Percentiles rank a stretch among this genome's conserved stretches.
Conservation (phyloP, 164 flowering plant genomes). For the Aristolochia contorta region DNA sequence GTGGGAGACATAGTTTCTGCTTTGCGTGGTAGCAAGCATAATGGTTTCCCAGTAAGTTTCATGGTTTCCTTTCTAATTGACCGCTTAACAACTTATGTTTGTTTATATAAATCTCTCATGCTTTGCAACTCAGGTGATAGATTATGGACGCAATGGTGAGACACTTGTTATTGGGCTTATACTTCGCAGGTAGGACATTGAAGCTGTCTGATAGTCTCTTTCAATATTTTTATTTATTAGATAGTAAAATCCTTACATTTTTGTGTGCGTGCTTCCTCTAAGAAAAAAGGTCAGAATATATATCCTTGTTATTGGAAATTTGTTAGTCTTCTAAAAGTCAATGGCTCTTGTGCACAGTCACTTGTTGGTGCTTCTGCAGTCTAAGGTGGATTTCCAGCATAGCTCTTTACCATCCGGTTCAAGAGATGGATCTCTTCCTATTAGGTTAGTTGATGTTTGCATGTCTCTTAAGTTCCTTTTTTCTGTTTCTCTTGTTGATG, state of each 20-base stretch:
- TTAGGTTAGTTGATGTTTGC: background rate
- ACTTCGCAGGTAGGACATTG: slow-evolving; percentile 65
- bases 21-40: slow-evolving; percentile 65
- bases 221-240: background rate
- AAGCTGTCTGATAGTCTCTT: background rate
- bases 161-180: slow-evolving; percentile 78
- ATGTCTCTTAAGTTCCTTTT: background rate
- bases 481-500: background rate
- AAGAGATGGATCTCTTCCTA: slow-evolving; percentile 24
- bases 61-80: background rate
- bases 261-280: background rate
- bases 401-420: slow-evolving; percentile 66
- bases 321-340: too few species aligned
- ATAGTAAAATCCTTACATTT: background rate
- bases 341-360: slow-evolving; percentile 47
- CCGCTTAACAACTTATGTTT: too few species aligned
- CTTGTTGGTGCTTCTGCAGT: slow-evolving; percentile 79
- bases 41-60: slow-evolving; percentile 87
- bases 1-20: slow-evolving; percentile 70
- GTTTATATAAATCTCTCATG: too few species aligned
- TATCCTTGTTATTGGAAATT: background rate
- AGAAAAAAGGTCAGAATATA: background rate
- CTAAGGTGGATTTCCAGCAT: slow-evolving; percentile 91
- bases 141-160: slow-evolving; percentile 69
- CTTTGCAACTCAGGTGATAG: slow-evolving; percentile 53